Conservation (phyloP, 768 basidiomycete species). For the Dictyophora rubrovolvata region DNA sequence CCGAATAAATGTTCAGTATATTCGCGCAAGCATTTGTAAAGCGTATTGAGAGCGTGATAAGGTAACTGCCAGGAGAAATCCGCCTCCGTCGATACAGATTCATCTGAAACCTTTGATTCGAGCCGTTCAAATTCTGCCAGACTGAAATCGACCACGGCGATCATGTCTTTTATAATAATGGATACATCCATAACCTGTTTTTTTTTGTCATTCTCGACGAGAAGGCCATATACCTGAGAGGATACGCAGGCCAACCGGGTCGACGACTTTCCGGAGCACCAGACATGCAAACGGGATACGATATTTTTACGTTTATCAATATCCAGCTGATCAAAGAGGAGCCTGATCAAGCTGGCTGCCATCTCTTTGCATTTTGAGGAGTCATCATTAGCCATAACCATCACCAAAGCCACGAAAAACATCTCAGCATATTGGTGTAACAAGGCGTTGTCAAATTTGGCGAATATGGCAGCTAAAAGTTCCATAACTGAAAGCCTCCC, state of each 20-base stretch:
- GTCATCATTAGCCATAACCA: slow-evolving; percentile 91
- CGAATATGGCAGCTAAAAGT: slow-evolving; percentile 70
- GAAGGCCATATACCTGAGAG: slow-evolving; percentile 71
- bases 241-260: slow-evolving; percentile 61
- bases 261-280: slow-evolving; percentile 59
- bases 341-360: slow-evolving; percentile 76
- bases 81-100: slow-evolving; percentile 37
- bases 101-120: slow-evolving; percentile 27
- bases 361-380: slow-evolving; percentile 83
- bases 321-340: slow-evolving; percentile 59
- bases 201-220: slow-evolving; percentile 55
- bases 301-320: slow-evolving; percentile 45
- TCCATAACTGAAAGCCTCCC: slow-evolving; percentile 94
- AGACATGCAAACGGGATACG: slow-evolving; percentile 64
- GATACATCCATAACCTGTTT: slow-evolving; percentile 36
- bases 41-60: slow-evolving; percentile 64
- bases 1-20: slow-evolving; percentile 23
- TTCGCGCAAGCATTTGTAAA: slow-evolving; percentile 48
- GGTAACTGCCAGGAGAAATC: slow-evolving; percentile 72
- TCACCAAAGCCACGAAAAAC: slow-evolving; percentile 82
- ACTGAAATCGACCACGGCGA: slow-evolving; percentile 35
- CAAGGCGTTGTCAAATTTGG: slow-evolving; percentile 71
- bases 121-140: slow-evolving; percentile 29
- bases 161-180: slow-evolving; percentile 47
- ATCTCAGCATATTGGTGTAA: slow-evolving; percentile 77